phyloP scores from a whole-genome alignment of 2,329 filamentous ascomycete genomes.

The Neofusicoccum parvum region DNA sequence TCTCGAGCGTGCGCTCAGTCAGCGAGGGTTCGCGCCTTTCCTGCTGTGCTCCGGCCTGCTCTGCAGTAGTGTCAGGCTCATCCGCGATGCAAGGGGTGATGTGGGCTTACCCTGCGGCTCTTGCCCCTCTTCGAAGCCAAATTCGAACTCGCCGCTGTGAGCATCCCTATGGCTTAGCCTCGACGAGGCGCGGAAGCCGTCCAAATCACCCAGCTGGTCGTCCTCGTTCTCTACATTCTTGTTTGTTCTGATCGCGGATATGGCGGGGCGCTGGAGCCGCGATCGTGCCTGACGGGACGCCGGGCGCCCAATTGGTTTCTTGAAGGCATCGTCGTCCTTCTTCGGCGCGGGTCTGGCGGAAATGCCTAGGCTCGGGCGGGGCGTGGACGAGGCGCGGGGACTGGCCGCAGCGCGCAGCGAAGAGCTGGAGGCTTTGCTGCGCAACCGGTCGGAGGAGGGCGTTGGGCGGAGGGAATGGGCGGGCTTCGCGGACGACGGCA shows the following conservation, averaged over 20 bases:
- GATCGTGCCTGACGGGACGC: conserved; percentile 35
- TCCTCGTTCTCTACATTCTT: conserved; percentile 13
- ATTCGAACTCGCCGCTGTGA: conserved; percentile 22
- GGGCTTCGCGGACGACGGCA: conserved; percentile 25
- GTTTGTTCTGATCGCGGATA: conserved; percentile 11
- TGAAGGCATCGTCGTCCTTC: conserved; percentile 36
- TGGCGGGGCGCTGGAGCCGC: conserved; percentile 23
- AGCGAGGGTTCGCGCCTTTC: conserved; percentile 60
- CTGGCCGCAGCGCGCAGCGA: conserved; percentile 32
- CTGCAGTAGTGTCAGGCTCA: conserved; percentile 22
- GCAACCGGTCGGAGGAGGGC: conserved; percentile 26
- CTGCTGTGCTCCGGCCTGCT: conserved; percentile 25
- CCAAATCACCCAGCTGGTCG: conserved; percentile 41
- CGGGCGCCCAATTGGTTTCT: conserved; percentile 39
- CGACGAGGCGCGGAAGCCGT: conserved; percentile 44
- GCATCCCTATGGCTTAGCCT: conserved; percentile 37
- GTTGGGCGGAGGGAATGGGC: background rate
- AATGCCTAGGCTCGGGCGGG: background rate
- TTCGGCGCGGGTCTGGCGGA: background rate
- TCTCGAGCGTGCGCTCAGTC: conserved; percentile 84
- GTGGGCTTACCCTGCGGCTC: conserved; percentile 7
- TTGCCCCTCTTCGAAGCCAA: conserved; percentile 9
- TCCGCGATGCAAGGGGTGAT: conserved; percentile 24
- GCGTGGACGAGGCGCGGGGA: conserved; percentile 25
- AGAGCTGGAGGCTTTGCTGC: conserved; percentile 55